Base-by-base conservation (phyloP, 2,329 filamentous ascomycete species). In the Balansia obtecta region DNA sequence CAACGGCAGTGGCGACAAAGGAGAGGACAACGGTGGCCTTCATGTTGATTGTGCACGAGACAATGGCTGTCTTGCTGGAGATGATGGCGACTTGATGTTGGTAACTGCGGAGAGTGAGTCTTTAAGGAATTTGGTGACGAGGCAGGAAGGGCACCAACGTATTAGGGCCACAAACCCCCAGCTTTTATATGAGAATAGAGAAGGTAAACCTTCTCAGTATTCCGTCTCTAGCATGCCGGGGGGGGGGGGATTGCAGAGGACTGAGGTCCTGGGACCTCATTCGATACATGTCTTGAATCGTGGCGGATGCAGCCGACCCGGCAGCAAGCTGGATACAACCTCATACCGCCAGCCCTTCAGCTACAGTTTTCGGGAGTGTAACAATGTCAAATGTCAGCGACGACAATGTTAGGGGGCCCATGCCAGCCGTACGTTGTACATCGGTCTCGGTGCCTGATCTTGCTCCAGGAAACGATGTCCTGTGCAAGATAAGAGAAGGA, bases 11-110 rank as follows among this genome's bases (percentile, higher is more conserved):
- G 53, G 63, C 65, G 53, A 62, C 64, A 50, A 70, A 57, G 44
- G 65, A 65, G 45, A 71, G 63, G 55, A 67, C 56, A 54, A 63
- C 59, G 57, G 63, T 57, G 61, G 65, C 59, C 66, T 72, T 71
- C 70, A 72, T 71, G 46, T 60, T 68, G 62, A 60, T 18, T n/a
- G 20, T 15, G 12, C 41, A 46, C 13, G 16, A 33, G 34, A 39
- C 32, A 22, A 45, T 18, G 34, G 11, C 13, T 18, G n/a, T 37
- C 40, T 13, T 33, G n/a, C 15, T 18, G 30, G 37, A 39, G 41
- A 42, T 33, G 49, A 46, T 41, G 49, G 49, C 43, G 43, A 50
- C 43, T 50, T 22, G 37, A 18, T 18, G 22, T 46, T 20, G 16
- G 15, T 13, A 22, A 22, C 41, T 42, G 38, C 48, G 43, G 30